These are phyloP conservation scores for Aegle marmelos DNA, from an alignment of 345 rosid genomes.

Conservation along the genomic window DNA sequence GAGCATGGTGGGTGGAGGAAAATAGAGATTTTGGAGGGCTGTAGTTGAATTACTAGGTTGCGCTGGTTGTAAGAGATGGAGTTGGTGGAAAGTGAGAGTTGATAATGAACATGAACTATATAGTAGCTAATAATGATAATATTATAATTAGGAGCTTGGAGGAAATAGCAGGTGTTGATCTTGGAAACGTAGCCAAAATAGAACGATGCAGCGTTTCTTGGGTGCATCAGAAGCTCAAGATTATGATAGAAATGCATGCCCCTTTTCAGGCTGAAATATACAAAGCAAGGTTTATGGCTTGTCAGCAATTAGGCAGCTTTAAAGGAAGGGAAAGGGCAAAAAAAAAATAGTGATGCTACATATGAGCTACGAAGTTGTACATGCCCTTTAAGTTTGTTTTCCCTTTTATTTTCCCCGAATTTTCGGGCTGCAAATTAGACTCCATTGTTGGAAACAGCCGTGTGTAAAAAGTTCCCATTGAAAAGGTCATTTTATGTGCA, in stretches of 20 bases:
- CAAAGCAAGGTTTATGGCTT: background rate
- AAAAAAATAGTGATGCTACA: too few species aligned
- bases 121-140: background rate
- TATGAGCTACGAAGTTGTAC: too few species aligned
- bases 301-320: background rate
- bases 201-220: background rate
- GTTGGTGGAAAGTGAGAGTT: conserved; percentile 2
- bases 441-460: background rate
- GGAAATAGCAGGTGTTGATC: background rate
- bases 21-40: background rate
- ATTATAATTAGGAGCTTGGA: background rate
- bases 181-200: too few species aligned
- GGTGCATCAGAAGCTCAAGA: background rate
- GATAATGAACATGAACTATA: background rate
- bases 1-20: background rate
- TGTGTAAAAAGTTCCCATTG: background rate
- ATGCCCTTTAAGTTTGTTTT: too few species aligned
- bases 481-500: background rate
- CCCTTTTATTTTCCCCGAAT: background rate
- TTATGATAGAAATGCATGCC: too few species aligned
- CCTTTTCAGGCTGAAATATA: background rate
- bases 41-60: background rate
- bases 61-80: background rate
- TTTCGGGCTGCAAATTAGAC: background rate
- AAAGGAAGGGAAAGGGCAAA: too few species aligned